Percentiles rank a stretch among this genome's conserved stretches.
Conservation (phyloP, 495 filamentous ascomycete genomes). For the Cercophora scortea region DNA sequence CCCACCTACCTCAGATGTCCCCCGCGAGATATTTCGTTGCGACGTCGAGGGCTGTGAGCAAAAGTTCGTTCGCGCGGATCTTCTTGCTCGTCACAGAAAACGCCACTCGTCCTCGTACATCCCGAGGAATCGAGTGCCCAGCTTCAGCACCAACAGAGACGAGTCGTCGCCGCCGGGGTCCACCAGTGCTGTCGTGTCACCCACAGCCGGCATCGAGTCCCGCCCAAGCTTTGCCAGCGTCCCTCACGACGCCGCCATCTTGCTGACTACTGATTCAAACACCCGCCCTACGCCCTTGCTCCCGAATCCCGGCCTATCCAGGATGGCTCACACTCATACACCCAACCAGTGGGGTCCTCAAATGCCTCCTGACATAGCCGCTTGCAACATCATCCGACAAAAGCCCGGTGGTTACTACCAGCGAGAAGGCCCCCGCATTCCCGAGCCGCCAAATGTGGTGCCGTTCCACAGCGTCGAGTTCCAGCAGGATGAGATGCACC, state of each 20-base stretch:
- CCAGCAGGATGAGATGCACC: conserved; percentile 27
- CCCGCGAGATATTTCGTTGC: conserved; percentile 92
- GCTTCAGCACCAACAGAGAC: conserved; percentile 49
- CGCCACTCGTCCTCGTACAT: conserved; percentile 87
- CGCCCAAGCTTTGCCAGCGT: conserved; percentile 30
- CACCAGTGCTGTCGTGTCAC: conserved; percentile 16
- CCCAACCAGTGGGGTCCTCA: conserved; percentile 23
- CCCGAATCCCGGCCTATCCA: conserved; percentile 10
- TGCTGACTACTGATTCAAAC: conserved; percentile 35
- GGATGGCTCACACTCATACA: conserved; percentile 9
- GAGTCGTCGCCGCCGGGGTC: conserved; percentile 11
- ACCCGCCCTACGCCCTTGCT: conserved; percentile 18
- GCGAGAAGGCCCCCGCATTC: conserved; percentile 22
- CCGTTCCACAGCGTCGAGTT: conserved; percentile 29
- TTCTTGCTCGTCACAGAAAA: conserved; percentile 85
- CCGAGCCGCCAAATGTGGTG: conserved; percentile 28
- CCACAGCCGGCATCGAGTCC: conserved; percentile 21
- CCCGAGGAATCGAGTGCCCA: conserved; percentile 81
- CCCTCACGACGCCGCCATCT: conserved; percentile 40
- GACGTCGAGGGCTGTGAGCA: conserved; percentile 83
- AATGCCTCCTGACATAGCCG: conserved; percentile 23
- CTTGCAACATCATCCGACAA: conserved; percentile 34
- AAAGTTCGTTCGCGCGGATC: conserved; percentile 86
- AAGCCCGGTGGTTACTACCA: conserved; percentile 32
- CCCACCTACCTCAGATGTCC: conserved; percentile 60